Conservation (phyloP, 176 grass and related monocot species). For the Triticum aestivum region IWGSC_CS_RefSeq_v2.1 NC_057814.1:602688577-602689076, state of each 20-base stretch:
- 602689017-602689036: not conserved
- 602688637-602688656: not conserved
- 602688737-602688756: not conserved
- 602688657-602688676: not conserved
- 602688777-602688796: not conserved
- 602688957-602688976: not conserved
- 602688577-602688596: not conserved
- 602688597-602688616: constrained; percentile 19
- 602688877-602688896: not conserved
- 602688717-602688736: not conserved
- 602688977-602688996: not conserved
- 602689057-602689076: not conserved
- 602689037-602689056: not conserved
- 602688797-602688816: constrained; percentile 11
- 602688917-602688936: not conserved
- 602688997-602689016: not conserved
- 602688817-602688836: not conserved
- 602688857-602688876: too few relatives aligned
- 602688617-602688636: not conserved
- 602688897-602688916: constrained; percentile 1
- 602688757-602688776: not conserved
- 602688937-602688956: not conserved
- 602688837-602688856: not conserved
- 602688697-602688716: not conserved
- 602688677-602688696: not conserved